A percentile compares a stretch with the other conserved stretches of the same genome.
phyloP scores from a whole-genome alignment of 148 eudicot genomes.

The Tetragonia tetragonoides region DNA sequence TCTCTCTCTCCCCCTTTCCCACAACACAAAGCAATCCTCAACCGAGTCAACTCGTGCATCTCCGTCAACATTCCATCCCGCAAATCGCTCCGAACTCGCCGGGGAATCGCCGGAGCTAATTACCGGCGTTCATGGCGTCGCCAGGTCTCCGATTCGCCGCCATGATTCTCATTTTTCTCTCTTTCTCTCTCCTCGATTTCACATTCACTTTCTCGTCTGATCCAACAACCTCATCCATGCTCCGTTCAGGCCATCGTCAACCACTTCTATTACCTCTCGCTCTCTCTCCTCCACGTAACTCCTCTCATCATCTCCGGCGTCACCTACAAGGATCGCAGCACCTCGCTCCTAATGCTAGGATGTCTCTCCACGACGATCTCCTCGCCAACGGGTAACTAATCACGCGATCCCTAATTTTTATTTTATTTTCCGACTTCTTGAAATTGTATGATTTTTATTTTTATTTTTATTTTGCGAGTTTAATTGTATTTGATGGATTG shows the following conservation, averaged over 20 bases:
- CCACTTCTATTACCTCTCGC: conserved; percentile 57
- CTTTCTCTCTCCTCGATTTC: conserved; percentile 11
- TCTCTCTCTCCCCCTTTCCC: neutral
- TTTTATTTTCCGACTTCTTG: neutral
- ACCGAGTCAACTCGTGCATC: neutral
- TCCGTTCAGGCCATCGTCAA: conserved; percentile 24
- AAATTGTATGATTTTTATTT: neutral
- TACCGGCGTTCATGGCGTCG: conserved; percentile 24
- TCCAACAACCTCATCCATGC: conserved; percentile 19
- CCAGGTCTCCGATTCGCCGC: conserved; percentile 32
- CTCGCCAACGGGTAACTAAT: conserved; percentile 59
- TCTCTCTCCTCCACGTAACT: conserved; percentile 35
- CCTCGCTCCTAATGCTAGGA: conserved; percentile 55
- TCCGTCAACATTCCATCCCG: neutral
- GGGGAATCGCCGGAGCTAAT: conserved; percentile 17
- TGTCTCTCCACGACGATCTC: conserved; percentile 85
- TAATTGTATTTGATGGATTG: neutral
- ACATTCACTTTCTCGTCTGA: neutral
- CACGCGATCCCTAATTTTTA: neutral
- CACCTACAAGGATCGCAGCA: conserved; percentile 43
- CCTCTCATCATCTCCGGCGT: conserved; percentile 38
- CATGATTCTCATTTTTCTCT: conserved; percentile 6
- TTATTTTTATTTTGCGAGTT: no score
- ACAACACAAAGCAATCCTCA: neutral
- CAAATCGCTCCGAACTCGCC: conserved; percentile 2